Base-by-base conservation (phyloP, 2,329 filamentous ascomycete genomes). In the Myriosclerotinia duriaeana region DNA sequence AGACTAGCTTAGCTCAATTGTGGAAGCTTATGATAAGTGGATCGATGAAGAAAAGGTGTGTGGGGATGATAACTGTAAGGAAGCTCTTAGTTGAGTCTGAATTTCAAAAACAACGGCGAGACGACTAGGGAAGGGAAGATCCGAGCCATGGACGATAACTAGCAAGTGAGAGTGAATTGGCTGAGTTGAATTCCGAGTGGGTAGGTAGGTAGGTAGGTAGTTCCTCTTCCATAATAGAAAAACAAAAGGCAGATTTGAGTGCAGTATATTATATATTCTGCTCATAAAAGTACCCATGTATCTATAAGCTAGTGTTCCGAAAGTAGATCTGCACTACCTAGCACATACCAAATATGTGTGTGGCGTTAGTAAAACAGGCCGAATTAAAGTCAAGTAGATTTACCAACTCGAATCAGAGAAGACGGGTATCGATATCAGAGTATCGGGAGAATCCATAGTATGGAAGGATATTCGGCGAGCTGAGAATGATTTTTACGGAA, bases 51-150 rank as follows among this genome's bases (percentile, higher is more conserved):
- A 54, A 60, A 44, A 34, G 22, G 46, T 44, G 54, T 65, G 63
- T 60, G 54, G 63, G 63, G 63, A 65, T 56, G 58, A 60, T 50
- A 22, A 60, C 30, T 60, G 58, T 60, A 38, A 38, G 58, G 44
- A 60, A 60, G 56, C 50, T 60, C 56, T 44, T 15, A 50, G 58
- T 60, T 48, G 14, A 9, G 30, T 15, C 44, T 36, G 15, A 26
- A 54, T 40, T 34, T 42, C 61, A 11, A 56, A 58, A 40, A 40
- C 30, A 38, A 38, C 53, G 34, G 53, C 53, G 26, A 40, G 40
- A 59, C 30, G 30, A 56, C 42, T 58, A 56, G 26, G 52, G 34
- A 54, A 58, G 53, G 53, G 22, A 50, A 65, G 40, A 58, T 46
- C 38, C 61, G 61, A 64, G 50, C 58, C 44, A 60, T 34, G 11